Percentiles rank a stretch among this genome's conserved stretches.
phyloP scores from a whole-genome alignment of 23 red algal species.

The Cyanidium caldarium region DNA sequence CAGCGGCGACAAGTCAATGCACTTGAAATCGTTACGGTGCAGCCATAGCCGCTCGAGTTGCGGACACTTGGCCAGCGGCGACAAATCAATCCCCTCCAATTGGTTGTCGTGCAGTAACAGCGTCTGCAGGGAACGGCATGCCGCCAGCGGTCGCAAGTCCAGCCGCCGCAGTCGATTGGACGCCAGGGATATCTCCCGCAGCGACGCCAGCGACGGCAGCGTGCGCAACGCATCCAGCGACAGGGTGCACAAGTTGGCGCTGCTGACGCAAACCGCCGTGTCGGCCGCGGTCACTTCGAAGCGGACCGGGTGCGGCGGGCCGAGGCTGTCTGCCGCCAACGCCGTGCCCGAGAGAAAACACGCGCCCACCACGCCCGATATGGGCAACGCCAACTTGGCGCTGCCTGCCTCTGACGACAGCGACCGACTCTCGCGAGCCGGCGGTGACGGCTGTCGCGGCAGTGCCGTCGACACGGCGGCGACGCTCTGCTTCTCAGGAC shows the following conservation, averaged over 20 bases:
- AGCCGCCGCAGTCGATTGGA: neutral
- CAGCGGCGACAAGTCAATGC: slow-evolving; percentile 45
- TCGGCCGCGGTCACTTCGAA: neutral
- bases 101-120: slow-evolving; percentile 76
- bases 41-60: slow-evolving; percentile 89
- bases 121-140: slow-evolving; percentile 9
- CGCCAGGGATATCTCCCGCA: slow-evolving; percentile 15
- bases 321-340: no score
- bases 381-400: no score
- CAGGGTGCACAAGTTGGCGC: neutral
- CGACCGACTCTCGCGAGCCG: neutral
- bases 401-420: neutral
- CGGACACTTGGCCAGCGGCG: slow-evolving; percentile 35
- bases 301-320: neutral
- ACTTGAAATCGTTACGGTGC: slow-evolving; percentile 60
- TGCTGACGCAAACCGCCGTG: neutral
- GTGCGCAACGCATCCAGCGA: neutral
- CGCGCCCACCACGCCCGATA: neutral
- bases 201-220: neutral
- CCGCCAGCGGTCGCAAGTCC: slow-evolving; percentile 10
- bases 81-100: slow-evolving; percentile 39
- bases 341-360: neutral
- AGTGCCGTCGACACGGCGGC: neutral
- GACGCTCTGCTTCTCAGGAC: no score
- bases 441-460: neutral